Evolutionary conservation across 23 red algal species (phyloP), one percentile per base, ranked within the genome.

Genomic region (Chondrus crispus): DNA sequence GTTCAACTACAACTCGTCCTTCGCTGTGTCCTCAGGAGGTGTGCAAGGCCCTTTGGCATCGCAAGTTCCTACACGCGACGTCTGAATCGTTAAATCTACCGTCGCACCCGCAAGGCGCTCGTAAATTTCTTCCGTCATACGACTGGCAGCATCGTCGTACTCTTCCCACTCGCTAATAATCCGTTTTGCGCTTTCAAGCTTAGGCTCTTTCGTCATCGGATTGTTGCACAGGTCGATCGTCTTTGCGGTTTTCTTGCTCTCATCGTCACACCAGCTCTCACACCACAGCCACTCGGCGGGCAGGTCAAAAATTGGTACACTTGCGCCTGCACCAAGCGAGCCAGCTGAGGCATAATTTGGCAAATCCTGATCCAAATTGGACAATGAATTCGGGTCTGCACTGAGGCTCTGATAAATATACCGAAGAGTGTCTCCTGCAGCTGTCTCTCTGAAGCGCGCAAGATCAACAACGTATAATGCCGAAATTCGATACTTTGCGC

Each of bases 151-250:
- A 8, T 93, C 64, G 46, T 99, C 94, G 22, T 87, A 70, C 24
- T 88, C 92, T 24, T 84, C 78, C 97, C 97, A 99, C 84, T 99
- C 93, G 4, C 83, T 57, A 37, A 99, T 95, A 55, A 99, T 99
- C 47, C 94, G 85, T 63, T 88, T 94, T 50, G 97, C 97, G 66
- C 91, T 93, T 5, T 44, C 36, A 9, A 99, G 83, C 74, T 99
- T 99, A 2, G 90, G 94, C 68, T 96, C 97, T 54, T 95, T 95
- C 0, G 97, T 99, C 80, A 89, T 93, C 66, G 97, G 97, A 79
- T 99, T 99, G 70, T 99, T 99, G 60, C 97, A 99, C 45, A 99
- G 80, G 80, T 99, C 97, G 75, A 99, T 99, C 47, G 97, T 94
- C 84, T 96, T 96, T 6, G 97, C 97, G 12, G 32, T 73, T 50